phyloP scores from a whole-genome alignment of 225 moss, liverwort and hornwort species.

The Sphagnum contortum region DNA sequence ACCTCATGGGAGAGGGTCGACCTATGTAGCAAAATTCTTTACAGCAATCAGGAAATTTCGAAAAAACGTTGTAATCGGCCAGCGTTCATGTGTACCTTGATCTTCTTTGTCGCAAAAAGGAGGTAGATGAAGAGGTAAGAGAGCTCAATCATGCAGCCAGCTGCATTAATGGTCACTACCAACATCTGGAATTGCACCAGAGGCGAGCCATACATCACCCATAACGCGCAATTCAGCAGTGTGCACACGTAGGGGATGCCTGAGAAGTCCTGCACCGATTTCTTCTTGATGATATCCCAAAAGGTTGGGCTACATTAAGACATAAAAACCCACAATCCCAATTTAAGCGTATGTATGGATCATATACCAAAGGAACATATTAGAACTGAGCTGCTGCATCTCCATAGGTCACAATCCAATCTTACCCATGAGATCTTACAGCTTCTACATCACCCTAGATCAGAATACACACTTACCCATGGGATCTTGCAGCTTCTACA shows the following conservation, averaged over 20 bases:
- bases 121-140: conserved; percentile 25
- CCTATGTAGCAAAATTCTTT: not conserved
- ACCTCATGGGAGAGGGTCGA: not conserved
- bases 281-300: conserved; percentile 28
- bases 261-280: conserved; percentile 30
- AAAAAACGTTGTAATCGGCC: too few relatives aligned
- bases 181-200: conserved; percentile 29
- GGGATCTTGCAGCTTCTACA: too few relatives aligned
- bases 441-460: not conserved
- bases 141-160: conserved; percentile 18
- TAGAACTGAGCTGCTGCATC: not conserved
- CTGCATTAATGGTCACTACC: conserved; percentile 33
- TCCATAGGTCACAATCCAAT: not conserved
- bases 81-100: conserved; percentile 10
- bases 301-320: conserved; percentile 36
- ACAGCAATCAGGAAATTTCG: not conserved
- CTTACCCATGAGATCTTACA: not conserved
- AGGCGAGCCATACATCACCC: conserved; percentile 36
- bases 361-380: not conserved
- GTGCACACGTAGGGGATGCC: conserved; percentile 36
- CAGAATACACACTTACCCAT: too few relatives aligned
- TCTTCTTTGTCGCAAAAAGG: conserved; percentile 11
- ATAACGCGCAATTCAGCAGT: conserved; percentile 36
- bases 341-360: not conserved
- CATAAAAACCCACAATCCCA: not conserved